A percentile compares a stretch with the other conserved stretches of the same genome.
These are phyloP conservation scores for Daucus carota DNA, from an alignment of 129 eudicot species.

Conservation along the genomic window DH1_v3.0 NC_030384.2:45369501-45370000, in stretches of 20 bases:
- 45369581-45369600: constrained; percentile 34
- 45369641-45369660: constrained; percentile 7
- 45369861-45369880: background rate
- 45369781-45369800: background rate
- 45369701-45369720: background rate
- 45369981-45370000: background rate
- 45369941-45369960: background rate
- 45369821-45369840: background rate
- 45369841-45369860: background rate
- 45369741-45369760: background rate
- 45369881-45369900: background rate
- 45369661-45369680: background rate
- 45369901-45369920: background rate
- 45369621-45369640: constrained; percentile 55
- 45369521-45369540: constrained; percentile 77
- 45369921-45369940: background rate
- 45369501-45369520: constrained; percentile 81
- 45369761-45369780: background rate
- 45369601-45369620: constrained; percentile 78
- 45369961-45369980: background rate
- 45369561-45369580: constrained; percentile 35
- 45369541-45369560: constrained; percentile 88
- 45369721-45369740: background rate
- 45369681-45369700: background rate
- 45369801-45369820: background rate